phyloP scores from a whole-genome alignment of 257 asterid genomes.

The Voacanga thouarsii region DNA sequence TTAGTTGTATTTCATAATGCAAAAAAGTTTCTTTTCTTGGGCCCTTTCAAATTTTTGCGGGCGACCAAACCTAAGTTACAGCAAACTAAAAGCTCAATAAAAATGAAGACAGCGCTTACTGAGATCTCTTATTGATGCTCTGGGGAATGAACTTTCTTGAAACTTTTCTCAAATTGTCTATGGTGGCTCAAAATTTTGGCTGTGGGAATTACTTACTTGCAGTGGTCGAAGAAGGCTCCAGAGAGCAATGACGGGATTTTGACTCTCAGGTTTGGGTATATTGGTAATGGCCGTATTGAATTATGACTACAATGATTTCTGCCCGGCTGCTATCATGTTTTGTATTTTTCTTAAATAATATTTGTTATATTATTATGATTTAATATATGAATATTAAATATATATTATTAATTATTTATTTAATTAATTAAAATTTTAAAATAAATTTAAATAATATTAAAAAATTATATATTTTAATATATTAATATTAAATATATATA shows the following conservation, averaged over 20 bases:
- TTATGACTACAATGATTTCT: no score
- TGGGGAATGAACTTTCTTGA: background rate
- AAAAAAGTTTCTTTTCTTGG: background rate
- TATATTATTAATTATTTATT: no score
- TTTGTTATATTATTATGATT: no score
- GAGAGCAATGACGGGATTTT: conserved; percentile 5
- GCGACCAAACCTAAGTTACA: background rate
- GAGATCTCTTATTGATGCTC: background rate
- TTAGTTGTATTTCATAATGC: background rate
- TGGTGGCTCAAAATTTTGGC: background rate
- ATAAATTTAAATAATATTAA: no score
- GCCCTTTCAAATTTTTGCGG: background rate
- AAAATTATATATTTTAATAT: no score
- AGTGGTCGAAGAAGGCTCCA: conserved; percentile 41
- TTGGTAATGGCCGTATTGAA: no score
- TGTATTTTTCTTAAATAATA: no score
- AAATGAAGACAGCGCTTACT: background rate
- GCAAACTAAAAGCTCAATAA: background rate
- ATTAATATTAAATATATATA: no score
- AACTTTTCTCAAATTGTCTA: background rate
- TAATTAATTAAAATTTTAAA: no score
- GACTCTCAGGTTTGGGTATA: background rate
- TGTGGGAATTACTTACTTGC: conserved; percentile 14
- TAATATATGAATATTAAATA: no score
- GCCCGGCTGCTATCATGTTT: no score